Evolutionary conservation across 345 rosid genomes (phyloP), one percentile per base, ranked within the genome.

Genomic region (Lenwebbia sp.): DNA sequence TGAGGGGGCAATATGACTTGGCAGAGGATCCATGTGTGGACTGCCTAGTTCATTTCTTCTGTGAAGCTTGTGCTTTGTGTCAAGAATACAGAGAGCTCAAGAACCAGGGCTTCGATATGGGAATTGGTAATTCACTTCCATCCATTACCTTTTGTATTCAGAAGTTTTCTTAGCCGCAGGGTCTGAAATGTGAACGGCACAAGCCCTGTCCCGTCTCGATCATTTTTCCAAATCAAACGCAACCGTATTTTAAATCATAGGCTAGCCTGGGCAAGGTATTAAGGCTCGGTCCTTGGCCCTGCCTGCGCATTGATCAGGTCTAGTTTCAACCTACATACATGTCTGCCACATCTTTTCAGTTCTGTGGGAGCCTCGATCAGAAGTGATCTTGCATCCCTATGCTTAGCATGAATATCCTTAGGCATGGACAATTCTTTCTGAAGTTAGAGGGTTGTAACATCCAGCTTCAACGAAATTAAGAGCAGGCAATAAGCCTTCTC

Each of bases 61-160:
- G 92, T 76, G 91, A 90, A 88, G 50, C 90, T 49, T 90, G 92
- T 86, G 86, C 94, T 0, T 92, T 90, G 87, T 90, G 93, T 88
- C 94, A 92, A 85, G 93, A 92, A 60, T 88, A 92, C 50, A 85
- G 92, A 81, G 92, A 92, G 88, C 93, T 91, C 88, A 90, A 81
- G 86, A 88, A 89, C 86, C 90, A 90, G 62, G 93, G 92, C 54
- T 92, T 90, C 83, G 93, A 92, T 83, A 92, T 92, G 92, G 93
- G 92, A 4, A 92, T 92, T 2, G 93, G 94, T 89, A 86, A 70
- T 19, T 70, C 81, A 70, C 81, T 70, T 70, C 81, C 47, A 37
- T 70, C 81, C 81, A 70, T 70, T 9, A 37, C 13, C 78, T 70
- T 65, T 10, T 17, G 25, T 37, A 70, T 70, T 70, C 81, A 19